A percentile compares a stretch with the other conserved stretches of the same genome.
These are phyloP conservation scores for Nothophoma quercina DNA, from an alignment of 2,329 filamentous ascomycete genomes.

Conservation along the genomic window DNA sequence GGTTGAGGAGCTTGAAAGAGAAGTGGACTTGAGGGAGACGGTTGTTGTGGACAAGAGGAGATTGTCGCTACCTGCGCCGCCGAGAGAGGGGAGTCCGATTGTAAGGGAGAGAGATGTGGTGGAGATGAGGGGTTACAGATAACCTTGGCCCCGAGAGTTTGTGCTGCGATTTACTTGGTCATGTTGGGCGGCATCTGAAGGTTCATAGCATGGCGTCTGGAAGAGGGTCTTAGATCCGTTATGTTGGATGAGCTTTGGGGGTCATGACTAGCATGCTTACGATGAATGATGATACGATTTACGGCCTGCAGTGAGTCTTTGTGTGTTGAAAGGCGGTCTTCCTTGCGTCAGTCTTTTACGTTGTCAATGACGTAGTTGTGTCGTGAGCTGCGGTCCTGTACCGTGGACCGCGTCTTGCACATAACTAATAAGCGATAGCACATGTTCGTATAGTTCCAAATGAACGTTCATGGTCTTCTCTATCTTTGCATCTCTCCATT, in stretches of 20 bases:
- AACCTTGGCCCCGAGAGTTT: too few species aligned
- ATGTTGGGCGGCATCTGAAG: neutral
- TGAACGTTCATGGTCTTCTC: too few species aligned
- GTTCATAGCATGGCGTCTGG: constrained; percentile 1
- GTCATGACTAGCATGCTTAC: neutral
- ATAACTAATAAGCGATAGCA: too few species aligned
- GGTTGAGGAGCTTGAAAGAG: constrained; percentile 40
- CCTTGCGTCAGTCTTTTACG: neutral
- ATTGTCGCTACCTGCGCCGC: constrained; percentile 32
- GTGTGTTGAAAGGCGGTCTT: neutral
- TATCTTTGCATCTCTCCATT: too few species aligned
- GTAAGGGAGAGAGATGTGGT: constrained; percentile 24
- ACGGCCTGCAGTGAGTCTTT: neutral
- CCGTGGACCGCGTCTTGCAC: too few species aligned
- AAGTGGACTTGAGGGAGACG: constrained; percentile 42
- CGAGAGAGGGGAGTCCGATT: constrained; percentile 22
- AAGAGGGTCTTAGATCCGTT: neutral
- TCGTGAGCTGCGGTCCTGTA: too few species aligned
- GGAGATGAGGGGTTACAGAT: constrained; percentile 25
- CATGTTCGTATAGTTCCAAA: too few species aligned
- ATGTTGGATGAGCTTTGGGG: neutral
- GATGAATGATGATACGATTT: neutral
- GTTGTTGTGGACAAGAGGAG: constrained; percentile 28
- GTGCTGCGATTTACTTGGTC: too few species aligned
- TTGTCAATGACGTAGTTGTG: neutral